phyloP scores from a whole-genome alignment of 2,329 filamentous ascomycete genomes.

The Xylariaceae sp. region DNA sequence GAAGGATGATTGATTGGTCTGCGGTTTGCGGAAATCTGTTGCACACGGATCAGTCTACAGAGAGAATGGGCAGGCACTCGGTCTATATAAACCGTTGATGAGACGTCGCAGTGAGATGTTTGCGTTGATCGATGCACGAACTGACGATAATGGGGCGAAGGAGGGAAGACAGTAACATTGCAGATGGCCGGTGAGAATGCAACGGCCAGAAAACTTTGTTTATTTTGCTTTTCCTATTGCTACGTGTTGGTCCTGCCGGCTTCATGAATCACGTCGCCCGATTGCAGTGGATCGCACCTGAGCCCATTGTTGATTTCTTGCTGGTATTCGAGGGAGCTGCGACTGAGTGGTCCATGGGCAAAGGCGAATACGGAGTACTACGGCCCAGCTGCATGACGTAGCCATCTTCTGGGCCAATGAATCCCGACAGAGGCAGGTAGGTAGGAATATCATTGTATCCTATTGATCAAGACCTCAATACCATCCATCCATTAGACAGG shows the following conservation, averaged over 20 bases:
- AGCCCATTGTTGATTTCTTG: not conserved
- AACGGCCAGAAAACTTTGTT: not conserved
- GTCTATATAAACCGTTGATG: conserved; percentile 1
- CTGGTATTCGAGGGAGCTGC: not conserved
- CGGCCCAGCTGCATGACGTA: not conserved
- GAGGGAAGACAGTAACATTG: not conserved
- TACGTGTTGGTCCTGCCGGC: not conserved
- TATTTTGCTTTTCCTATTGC: not conserved
- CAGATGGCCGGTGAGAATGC: not conserved
- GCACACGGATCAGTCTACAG: too few species aligned
- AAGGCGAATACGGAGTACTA: too few species aligned
- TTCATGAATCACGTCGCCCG: not conserved
- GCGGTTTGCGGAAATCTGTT: too few species aligned
- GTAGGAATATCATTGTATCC: too few species aligned
- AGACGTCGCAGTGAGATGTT: conserved; percentile 16
- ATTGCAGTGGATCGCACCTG: not conserved
- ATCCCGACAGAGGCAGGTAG: too few species aligned
- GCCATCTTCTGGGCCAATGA: not conserved
- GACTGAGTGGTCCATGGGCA: too few species aligned
- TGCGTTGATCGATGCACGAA: conserved; percentile 15
- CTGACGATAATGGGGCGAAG: conserved; percentile 5
- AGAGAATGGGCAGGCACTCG: conserved; percentile 1
- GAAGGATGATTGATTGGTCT: too few species aligned
- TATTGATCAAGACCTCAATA: too few species aligned
- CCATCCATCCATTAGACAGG: too few species aligned